Evolutionary conservation across 2,329 filamentous ascomycete genomes (phyloP), one percentile per base, ranked within the genome.

Genomic region (Phoma sp.): DNA sequence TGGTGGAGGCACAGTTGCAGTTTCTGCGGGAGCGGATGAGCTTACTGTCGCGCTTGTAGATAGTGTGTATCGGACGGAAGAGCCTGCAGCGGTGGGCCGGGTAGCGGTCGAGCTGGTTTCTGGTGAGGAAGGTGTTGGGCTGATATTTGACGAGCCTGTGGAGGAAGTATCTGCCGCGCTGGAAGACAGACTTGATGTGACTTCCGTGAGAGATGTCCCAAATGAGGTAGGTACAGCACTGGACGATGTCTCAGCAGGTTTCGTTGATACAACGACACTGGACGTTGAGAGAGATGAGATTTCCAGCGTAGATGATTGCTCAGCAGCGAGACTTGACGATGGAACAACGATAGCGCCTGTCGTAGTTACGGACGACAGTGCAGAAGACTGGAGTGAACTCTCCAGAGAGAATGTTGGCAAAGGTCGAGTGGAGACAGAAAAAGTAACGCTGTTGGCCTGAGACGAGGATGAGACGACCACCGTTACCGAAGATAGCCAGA

Each of bases 1-100:
- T 30, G 64, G 67, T 12, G 70, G 69, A 18, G 64, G 61, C 1
- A 49, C 61, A 1, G 66, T 42, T 9, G 29, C 68, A 9, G 51
- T 40, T 17, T 57, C 50, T 28, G 66, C 17, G 10, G 26, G 59
- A 4, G 32, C 32, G 7, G 61, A 56, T 11, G 61, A 50, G 25
- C 49, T 64, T n/a, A 58, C 34, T 7, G 57, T 45, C 21, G 58
- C 33, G 2, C 53, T 53, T 4, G 60, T 64, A 20, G 60, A 56
- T 12, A 56, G 55, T 3, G 61, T 62, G 38, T 59, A 54, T 17
- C 40, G 51, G 10, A 57, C 43, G 11, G 60, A 59, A 12, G 64
- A 60, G 5, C 57, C 49, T 20, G 37, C 53, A 18, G 48, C 54
- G 3, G 59, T 54, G 9, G 57, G 43, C 34, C 52, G 57, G 5